phyloP scores from a whole-genome alignment of 2,329 filamentous ascomycete species.

The Fusarium fujikuroi region DNA sequence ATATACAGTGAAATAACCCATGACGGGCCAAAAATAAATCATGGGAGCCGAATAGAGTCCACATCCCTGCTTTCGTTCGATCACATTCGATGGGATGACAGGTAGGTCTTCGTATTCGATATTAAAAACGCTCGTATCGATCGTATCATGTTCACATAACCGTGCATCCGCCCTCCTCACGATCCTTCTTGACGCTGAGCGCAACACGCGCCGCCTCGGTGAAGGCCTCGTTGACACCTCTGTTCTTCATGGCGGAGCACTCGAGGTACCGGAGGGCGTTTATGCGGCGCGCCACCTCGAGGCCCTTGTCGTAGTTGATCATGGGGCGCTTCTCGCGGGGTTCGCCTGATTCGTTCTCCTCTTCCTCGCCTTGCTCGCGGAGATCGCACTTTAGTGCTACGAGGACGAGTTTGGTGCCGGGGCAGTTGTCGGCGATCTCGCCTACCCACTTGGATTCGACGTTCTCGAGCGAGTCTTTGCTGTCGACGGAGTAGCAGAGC shows the following conservation, averaged over 20 bases:
- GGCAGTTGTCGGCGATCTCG: constrained; percentile 98
- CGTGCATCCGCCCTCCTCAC: constrained; percentile 69
- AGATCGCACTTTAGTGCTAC: constrained; percentile 98
- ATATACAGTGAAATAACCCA: constrained; percentile 41
- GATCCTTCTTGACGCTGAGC: constrained; percentile 75
- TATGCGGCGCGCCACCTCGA: constrained; percentile 91
- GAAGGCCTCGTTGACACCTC: constrained; percentile 98
- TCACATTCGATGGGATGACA: background rate
- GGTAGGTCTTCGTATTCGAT: constrained; percentile 27
- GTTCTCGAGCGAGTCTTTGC: constrained; percentile 95
- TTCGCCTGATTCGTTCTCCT: constrained; percentile 62
- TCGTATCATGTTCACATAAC: constrained; percentile 62
- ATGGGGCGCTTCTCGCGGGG: constrained; percentile 72
- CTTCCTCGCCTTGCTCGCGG: constrained; percentile 80
- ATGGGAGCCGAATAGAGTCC: constrained; percentile 4
- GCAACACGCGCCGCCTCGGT: constrained; percentile 97
- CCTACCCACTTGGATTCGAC: constrained; percentile 98
- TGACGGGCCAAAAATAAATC: constrained; percentile 8
- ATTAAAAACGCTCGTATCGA: constrained; percentile 30
- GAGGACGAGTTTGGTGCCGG: constrained; percentile 91
- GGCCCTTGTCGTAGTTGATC: constrained; percentile 91
- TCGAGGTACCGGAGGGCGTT: constrained; percentile 94
- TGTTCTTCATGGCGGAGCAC: constrained; percentile 98
- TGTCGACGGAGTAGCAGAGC: constrained; percentile 98
- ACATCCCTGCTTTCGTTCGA: constrained; percentile 17